Evolutionary conservation across 805 yeast species (phyloP), one percentile per base, ranked within the genome.

Genomic region (Teunomyces funiuensis): DNA sequence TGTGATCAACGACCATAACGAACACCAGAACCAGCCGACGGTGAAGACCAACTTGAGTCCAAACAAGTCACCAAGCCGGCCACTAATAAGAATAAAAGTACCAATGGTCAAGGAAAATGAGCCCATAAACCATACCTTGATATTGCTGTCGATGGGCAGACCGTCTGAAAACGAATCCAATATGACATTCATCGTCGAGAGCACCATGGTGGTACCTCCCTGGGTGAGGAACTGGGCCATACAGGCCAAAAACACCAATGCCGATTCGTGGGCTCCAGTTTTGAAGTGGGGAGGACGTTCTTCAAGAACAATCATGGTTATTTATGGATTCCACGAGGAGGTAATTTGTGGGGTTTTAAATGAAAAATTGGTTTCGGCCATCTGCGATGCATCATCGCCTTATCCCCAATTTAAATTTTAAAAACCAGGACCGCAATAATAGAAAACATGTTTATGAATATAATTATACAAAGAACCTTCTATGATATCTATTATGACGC

Each of bases 81-180:
- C 93, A 27, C 84, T 74, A 4, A 81, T 66, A 27, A 85, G 58
- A 38, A 85, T 84, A 46, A 85, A 79, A 0, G 91, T 82, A 9
- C 91, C 91, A 4, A 83, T 77, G 0, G 88, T 79, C 41, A 85
- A 61, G 0, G 88, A 80, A 55, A 78, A 83, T 0, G 87, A 76
- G 1, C 89, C 88, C 70, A 80, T 73, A 54, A 80, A 78, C 93
- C 95, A 49, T 7, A 49, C 52, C n/a, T 40, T 36, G 14, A 28
- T 33, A 8, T 48, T 42, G 25, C 18, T 22, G 17, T 44, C 40
- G 16, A 39, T 34, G 5, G 5, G 13, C 17, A 16, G 23, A 9
- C 36, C 33, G 11, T 17, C 17, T 4, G 52, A 45, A 39, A 65
- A 64, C 5, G 66, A 55, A 13, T 57, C 54, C 14, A 61, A 38